phyloP scores from a whole-genome alignment of 805 yeast species.

The Starmerella stellata region DNA sequence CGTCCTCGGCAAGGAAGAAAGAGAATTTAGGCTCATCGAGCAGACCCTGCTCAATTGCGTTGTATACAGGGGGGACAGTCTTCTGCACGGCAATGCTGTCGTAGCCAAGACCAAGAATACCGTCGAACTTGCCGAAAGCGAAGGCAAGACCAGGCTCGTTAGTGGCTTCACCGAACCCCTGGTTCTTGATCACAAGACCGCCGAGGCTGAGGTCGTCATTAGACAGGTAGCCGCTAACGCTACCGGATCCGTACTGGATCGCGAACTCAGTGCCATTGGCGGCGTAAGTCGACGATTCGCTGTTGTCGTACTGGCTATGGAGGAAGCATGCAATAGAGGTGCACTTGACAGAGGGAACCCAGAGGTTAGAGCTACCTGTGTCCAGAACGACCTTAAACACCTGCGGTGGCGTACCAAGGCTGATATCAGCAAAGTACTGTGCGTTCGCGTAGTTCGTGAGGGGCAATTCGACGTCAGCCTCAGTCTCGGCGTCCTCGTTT shows the following conservation, averaged over 20 bases:
- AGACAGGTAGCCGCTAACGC: conserved; percentile 80
- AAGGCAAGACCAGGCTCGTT: conserved; percentile 94
- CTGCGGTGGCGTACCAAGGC: conserved; percentile 86
- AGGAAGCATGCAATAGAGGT: conserved; percentile 87
- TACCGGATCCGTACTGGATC: conserved; percentile 83
- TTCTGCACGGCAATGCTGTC: conserved; percentile 76
- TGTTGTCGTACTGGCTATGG: conserved; percentile 80
- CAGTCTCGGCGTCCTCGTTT: conserved; percentile 4
- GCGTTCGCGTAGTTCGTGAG: conserved; percentile 88
- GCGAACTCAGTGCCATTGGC: conserved; percentile 72
- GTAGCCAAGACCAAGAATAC: conserved; percentile 88
- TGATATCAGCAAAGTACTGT: conserved; percentile 84
- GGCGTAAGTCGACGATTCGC: conserved; percentile 62
- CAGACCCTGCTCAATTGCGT: conserved; percentile 64
- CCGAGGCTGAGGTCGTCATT: conserved; percentile 71
- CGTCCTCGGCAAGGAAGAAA: conserved; percentile 70
- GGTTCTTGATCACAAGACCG: conserved; percentile 65
- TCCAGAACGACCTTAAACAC: conserved; percentile 83
- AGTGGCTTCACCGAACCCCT: conserved; percentile 94
- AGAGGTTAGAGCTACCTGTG: conserved; percentile 90
- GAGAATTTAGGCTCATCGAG: conserved; percentile 75
- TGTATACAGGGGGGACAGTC: conserved; percentile 85
- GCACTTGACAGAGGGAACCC: conserved; percentile 88
- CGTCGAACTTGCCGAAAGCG: conserved; percentile 97
- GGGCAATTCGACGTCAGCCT: conserved; percentile 33